Percentiles rank a stretch among this genome's conserved stretches.
These are phyloP conservation scores for Botrytis cinerea DNA, from an alignment of 2,329 filamentous ascomycete genomes.

Conservation along the genomic window DNA sequence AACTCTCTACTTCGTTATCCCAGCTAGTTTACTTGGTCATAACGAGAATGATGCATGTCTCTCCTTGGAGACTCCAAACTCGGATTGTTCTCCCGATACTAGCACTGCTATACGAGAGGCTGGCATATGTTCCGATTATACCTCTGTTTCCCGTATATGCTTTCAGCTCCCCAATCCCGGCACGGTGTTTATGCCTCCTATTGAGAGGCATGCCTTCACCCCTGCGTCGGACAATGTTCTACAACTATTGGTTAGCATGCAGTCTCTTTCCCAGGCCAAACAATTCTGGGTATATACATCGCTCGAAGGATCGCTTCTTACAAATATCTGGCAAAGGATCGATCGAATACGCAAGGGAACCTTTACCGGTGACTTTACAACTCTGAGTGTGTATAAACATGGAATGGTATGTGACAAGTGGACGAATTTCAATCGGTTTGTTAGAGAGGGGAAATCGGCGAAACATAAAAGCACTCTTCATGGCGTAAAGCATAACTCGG, in stretches of 20 bases:
- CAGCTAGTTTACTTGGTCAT: background rate
- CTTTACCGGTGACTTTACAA: conserved; percentile 14
- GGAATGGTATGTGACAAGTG: background rate
- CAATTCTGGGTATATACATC: background rate
- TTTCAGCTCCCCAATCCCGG: background rate
- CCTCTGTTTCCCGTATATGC: background rate
- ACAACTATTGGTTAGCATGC: background rate
- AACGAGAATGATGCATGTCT: background rate
- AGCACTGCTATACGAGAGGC: background rate
- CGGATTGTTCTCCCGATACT: background rate
- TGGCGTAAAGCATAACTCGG: background rate
- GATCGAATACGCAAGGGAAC: background rate
- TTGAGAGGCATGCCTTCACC: background rate
- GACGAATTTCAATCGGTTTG: conserved; percentile 9
- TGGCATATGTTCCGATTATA: background rate
- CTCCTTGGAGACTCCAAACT: background rate
- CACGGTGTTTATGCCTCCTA: background rate
- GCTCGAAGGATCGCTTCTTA: background rate
- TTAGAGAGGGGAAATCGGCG: background rate
- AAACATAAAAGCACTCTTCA: background rate
- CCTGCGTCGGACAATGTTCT: background rate
- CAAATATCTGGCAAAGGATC: background rate
- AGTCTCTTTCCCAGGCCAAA: background rate
- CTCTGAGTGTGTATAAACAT: conserved; percentile 2
- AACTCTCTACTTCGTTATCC: conserved; percentile 2